Evolutionary conservation across 2,329 filamentous ascomycete species (phyloP).

Genomic region (Dactylellina haptotyla): DNA sequence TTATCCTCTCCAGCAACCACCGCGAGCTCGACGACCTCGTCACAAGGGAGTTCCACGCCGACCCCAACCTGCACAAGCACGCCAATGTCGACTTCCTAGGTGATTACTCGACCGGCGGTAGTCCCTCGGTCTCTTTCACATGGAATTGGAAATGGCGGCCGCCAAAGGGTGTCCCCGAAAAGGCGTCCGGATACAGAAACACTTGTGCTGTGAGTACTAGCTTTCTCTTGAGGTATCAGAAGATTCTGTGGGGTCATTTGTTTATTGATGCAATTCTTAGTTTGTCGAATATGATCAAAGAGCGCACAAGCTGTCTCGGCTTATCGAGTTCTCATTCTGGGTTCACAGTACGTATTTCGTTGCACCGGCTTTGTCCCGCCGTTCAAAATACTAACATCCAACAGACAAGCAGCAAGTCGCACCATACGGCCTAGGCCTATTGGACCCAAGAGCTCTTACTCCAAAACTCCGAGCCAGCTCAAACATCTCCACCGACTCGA

Average conservation of each 20-base stretch:
- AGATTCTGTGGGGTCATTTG: neutral
- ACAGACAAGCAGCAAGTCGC: conserved; percentile 37
- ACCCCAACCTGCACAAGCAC: conserved; percentile 97
- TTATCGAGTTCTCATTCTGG: conserved; percentile 95
- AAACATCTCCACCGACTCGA: conserved; percentile 50
- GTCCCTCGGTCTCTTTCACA: conserved; percentile 83
- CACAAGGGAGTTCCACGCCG: conserved; percentile 93
- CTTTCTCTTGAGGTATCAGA: neutral
- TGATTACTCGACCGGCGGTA: conserved; percentile 86
- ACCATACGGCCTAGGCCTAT: conserved; percentile 37
- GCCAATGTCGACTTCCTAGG: conserved; percentile 95
- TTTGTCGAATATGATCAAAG: conserved; percentile 98
- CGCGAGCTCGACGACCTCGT: conserved; percentile 93
- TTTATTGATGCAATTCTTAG: conserved; percentile 62
- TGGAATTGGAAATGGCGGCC: conserved; percentile 99
- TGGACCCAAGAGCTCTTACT: conserved; percentile 36
- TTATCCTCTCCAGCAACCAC: conserved; percentile 84
- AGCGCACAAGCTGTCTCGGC: conserved; percentile 84
- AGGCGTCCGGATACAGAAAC: conserved; percentile 89
- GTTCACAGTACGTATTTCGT: conserved; percentile 75
- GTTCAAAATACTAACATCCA: conserved; percentile 8
- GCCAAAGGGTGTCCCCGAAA: conserved; percentile 81
- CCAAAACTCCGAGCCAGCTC: conserved; percentile 42
- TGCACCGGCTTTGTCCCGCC: neutral
- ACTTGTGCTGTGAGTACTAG: conserved; percentile 79